These are phyloP conservation scores for Sarcodon aspratus DNA, from an alignment of 768 basidiomycete species.

Conservation along the genomic window DNA sequence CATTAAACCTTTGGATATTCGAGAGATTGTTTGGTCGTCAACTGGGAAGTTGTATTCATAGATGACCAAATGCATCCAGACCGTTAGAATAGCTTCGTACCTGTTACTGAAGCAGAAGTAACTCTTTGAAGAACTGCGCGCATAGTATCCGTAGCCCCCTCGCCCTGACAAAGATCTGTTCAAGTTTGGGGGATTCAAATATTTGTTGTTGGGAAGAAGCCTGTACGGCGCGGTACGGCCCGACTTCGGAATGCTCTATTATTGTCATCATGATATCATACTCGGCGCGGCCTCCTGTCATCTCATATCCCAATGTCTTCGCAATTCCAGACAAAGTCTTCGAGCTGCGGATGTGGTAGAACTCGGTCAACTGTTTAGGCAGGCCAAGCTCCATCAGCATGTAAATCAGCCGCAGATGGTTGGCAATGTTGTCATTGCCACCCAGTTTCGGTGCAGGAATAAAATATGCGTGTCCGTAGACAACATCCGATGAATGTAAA, in stretches of 20 bases:
- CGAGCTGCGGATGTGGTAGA: no score
- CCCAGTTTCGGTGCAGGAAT: constrained; percentile 56
- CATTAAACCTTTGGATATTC: constrained; percentile 78
- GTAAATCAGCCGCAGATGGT: constrained; percentile 45
- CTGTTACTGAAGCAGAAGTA: constrained; percentile 72
- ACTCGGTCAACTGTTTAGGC: constrained; percentile 31
- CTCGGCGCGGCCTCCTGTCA: no score
- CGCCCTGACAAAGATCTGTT: no score
- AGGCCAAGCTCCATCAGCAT: constrained; percentile 42
- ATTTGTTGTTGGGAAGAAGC: no score
- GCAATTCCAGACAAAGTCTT: no score
- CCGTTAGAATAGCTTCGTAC: constrained; percentile 24
- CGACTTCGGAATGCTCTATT: no score
- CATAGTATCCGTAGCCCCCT: constrained; percentile 30
- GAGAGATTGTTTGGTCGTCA: constrained; percentile 66
- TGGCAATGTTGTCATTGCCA: constrained; percentile 33
- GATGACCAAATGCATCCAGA: not conserved
- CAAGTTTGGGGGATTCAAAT: no score
- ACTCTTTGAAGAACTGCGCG: constrained; percentile 82
- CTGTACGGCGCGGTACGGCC: no score
- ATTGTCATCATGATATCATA: no score
- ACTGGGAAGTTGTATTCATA: constrained; percentile 32
- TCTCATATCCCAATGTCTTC: no score
- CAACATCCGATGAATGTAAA: constrained; percentile 32
- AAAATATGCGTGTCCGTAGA: constrained; percentile 67